Percentiles rank a stretch among this genome's conserved stretches.
Conservation (phyloP, 805 yeast genomes). For the Naumovozyma baii region DNA sequence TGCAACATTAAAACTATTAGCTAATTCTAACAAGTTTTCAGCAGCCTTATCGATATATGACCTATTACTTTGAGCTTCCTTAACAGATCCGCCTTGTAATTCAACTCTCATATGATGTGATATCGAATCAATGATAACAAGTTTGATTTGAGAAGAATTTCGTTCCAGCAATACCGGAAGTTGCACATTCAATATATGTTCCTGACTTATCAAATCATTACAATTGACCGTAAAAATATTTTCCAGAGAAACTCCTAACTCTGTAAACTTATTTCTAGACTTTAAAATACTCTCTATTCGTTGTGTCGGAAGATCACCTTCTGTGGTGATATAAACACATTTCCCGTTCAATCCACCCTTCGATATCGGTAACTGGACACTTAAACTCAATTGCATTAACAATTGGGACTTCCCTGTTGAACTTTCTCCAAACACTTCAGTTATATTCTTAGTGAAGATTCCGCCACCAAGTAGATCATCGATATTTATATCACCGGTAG, state of each 20-base stretch:
- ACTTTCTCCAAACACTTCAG: slow-evolving; percentile 77
- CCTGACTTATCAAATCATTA: slow-evolving; percentile 60
- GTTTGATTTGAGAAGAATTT: slow-evolving; percentile 34
- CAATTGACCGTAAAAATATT: slow-evolving; percentile 48
- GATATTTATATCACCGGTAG: slow-evolving; percentile 44
- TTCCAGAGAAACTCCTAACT: slow-evolving; percentile 31
- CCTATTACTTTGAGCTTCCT: slow-evolving; percentile 33
- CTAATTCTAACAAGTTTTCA: slow-evolving; percentile 40
- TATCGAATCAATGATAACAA: slow-evolving; percentile 71
- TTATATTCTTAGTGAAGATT: slow-evolving; percentile 42
- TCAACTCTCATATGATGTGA: slow-evolving; percentile 73
- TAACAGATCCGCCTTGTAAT: slow-evolving; percentile 32
- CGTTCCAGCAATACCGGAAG: slow-evolving; percentile 47
- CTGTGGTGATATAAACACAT: slow-evolving; percentile 73
- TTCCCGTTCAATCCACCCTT: slow-evolving; percentile 41
- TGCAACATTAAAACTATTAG: slow-evolving; percentile 42
- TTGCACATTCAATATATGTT: slow-evolving; percentile 60
- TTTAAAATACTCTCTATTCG: slow-evolving; percentile 45
- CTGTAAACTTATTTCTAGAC: slow-evolving; percentile 25
- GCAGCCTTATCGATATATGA: slow-evolving; percentile 37
- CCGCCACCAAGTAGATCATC: slow-evolving; percentile 51
- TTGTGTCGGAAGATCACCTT: slow-evolving; percentile 57
- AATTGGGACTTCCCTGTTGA: slow-evolving; percentile 84
- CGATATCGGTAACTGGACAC: slow-evolving; percentile 43
- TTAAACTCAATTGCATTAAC: slow-evolving; percentile 51